These are phyloP conservation scores for Canavalia gladiata DNA, from an alignment of 306 rosid genomes.

Conservation along the genomic window DNA sequence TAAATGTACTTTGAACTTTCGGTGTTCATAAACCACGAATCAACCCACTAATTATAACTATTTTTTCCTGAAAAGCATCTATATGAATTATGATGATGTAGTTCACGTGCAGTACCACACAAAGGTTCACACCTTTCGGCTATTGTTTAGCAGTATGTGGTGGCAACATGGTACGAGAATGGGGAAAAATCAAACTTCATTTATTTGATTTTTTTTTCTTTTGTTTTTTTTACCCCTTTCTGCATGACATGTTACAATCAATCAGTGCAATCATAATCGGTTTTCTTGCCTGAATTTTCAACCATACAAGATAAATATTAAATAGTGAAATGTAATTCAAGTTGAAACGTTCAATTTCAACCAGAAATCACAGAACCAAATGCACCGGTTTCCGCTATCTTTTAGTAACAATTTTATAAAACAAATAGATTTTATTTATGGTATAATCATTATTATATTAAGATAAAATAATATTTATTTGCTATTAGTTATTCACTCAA, in stretches of 20 bases:
- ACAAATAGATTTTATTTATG: too few relatives aligned
- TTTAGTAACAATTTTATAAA: too few relatives aligned
- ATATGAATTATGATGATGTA: neutral
- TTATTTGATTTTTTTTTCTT: neutral
- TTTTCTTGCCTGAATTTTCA: neutral
- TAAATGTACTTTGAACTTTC: constrained; percentile 17
- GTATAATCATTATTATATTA: too few relatives aligned
- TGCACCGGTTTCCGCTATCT: too few relatives aligned
- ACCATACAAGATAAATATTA: neutral
- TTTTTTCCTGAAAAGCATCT: neutral
- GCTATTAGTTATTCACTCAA: too few relatives aligned
- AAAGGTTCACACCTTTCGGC: neutral
- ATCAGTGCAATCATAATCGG: too few relatives aligned
- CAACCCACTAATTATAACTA: neutral
- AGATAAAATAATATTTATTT: too few relatives aligned
- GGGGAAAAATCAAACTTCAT: neutral
- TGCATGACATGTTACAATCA: too few relatives aligned
- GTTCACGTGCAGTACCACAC: constrained; percentile 10
- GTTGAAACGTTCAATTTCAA: too few relatives aligned
- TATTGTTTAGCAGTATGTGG: neutral
- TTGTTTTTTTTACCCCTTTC: too few relatives aligned
- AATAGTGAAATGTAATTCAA: too few relatives aligned
- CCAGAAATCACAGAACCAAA: too few relatives aligned
- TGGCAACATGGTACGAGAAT: neutral
- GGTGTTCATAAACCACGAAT: neutral